Evolutionary conservation across 371 early-diverging fungal species (phyloP).

Genomic region (Mortierella sp.): DNA sequence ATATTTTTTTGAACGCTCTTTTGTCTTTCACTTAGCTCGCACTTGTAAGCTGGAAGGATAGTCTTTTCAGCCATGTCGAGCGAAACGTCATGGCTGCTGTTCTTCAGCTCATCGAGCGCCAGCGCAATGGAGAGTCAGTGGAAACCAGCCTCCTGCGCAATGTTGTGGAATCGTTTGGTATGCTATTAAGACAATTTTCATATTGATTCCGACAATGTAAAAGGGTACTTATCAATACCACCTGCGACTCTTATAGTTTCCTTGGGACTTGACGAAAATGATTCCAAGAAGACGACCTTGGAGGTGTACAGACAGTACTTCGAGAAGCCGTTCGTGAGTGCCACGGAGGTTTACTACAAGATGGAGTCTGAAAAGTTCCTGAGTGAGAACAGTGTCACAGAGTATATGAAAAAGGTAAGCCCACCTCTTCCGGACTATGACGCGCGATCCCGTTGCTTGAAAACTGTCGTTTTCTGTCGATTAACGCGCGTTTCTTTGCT

Average conservation of each 20-base stretch:
- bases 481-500: too few relatives aligned
- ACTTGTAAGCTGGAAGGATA: constrained; percentile 89
- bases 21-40: constrained; percentile 66
- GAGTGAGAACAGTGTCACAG: constrained; percentile 86
- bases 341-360: constrained; percentile 87
- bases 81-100: constrained; percentile 85
- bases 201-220: too few relatives aligned
- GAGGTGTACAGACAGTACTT: constrained; percentile 90
- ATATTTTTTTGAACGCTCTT: background rate
- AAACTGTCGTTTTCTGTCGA: too few relatives aligned
- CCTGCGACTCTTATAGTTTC: constrained; percentile 70
- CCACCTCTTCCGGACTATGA: too few relatives aligned
- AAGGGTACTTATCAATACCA: too few relatives aligned
- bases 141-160: constrained; percentile 87
- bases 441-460: too few relatives aligned
- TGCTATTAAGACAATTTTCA: constrained; percentile 36
- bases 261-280: constrained; percentile 86
- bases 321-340: constrained; percentile 81
- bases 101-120: constrained; percentile 83
- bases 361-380: constrained; percentile 88
- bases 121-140: constrained; percentile 91
- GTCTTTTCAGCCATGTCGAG: constrained; percentile 84
- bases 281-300: constrained; percentile 81
- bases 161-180: constrained; percentile 93
- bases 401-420: constrained; percentile 90